A percentile compares a stretch with the other conserved stretches of the same genome.
phyloP scores from a whole-genome alignment of 495 filamentous ascomycete species.

The Aspergillus sparsus region DNA sequence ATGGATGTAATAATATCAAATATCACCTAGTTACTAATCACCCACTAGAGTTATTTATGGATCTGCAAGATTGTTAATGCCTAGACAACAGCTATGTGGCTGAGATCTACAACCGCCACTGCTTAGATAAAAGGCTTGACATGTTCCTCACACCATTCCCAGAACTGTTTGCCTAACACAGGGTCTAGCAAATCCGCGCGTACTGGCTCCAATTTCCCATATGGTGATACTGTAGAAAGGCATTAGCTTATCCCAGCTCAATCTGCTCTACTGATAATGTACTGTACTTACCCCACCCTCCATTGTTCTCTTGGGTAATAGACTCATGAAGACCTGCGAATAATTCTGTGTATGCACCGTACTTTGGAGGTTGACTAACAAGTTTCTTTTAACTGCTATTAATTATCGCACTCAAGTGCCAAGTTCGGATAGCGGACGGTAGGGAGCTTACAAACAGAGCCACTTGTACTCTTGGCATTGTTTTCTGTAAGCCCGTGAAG shows the following conservation, averaged over 20 bases:
- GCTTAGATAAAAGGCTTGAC: neutral
- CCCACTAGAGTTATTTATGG: no score
- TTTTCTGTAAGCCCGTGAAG: neutral
- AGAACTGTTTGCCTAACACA: neutral
- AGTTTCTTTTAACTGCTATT: neutral
- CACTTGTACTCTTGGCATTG: neutral
- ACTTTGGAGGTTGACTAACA: neutral
- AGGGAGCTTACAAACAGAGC: neutral
- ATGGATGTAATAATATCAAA: no score
- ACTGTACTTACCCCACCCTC: neutral
- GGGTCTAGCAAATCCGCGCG: neutral
- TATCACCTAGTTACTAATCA: no score
- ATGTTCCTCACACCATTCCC: neutral
- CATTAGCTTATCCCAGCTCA: no score
- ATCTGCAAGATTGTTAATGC: no score
- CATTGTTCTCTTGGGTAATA: neutral
- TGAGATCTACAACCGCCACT: no score
- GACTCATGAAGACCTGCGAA: neutral
- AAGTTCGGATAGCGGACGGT: neutral
- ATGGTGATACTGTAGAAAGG: neutral
- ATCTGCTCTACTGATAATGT: no score
- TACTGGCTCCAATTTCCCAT: neutral
- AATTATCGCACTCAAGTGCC: neutral
- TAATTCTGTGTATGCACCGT: neutral
- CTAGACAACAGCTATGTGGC: no score